phyloP scores from a whole-genome alignment of 2,329 filamentous ascomycete species.

The Ceratocystis albifundus region DNA sequence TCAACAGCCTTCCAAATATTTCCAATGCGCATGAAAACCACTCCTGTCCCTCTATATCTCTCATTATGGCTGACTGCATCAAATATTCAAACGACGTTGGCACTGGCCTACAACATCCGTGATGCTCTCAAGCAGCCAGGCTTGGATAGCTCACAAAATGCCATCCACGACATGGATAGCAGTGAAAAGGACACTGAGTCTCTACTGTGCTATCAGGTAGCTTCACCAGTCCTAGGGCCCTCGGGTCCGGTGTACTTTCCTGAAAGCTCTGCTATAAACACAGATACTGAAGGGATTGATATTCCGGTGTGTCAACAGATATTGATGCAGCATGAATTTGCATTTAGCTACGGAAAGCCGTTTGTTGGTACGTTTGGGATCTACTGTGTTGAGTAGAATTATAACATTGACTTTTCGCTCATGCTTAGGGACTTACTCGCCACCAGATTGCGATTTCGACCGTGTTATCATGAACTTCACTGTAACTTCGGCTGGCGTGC shows the following conservation, averaged over 20 bases:
- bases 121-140: neutral
- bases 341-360: conserved; percentile 58
- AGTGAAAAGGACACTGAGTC: neutral
- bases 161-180: neutral
- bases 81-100: neutral
- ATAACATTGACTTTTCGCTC: no score
- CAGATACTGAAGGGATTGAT: conserved; percentile 22
- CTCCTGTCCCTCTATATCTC: neutral
- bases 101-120: neutral
- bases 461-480: conserved; percentile 66
- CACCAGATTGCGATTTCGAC: conserved; percentile 60
- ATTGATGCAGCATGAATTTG: conserved; percentile 63
- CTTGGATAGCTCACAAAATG: neutral
- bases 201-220: conserved; percentile 54
- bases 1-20: neutral
- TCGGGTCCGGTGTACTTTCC: conserved; percentile 28
- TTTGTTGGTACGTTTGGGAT: conserved; percentile 48
- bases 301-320: conserved; percentile 36
- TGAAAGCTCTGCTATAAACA: conserved; percentile 24
- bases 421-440: conserved; percentile 47
- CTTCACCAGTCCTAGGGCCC: conserved; percentile 50
- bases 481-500: conserved; percentile 56
- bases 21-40: neutral
- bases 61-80: neutral
- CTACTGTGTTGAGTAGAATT: no score